phyloP scores from a whole-genome alignment of 106 monocot genomes.

The Dendrobium catenatum region DNA sequence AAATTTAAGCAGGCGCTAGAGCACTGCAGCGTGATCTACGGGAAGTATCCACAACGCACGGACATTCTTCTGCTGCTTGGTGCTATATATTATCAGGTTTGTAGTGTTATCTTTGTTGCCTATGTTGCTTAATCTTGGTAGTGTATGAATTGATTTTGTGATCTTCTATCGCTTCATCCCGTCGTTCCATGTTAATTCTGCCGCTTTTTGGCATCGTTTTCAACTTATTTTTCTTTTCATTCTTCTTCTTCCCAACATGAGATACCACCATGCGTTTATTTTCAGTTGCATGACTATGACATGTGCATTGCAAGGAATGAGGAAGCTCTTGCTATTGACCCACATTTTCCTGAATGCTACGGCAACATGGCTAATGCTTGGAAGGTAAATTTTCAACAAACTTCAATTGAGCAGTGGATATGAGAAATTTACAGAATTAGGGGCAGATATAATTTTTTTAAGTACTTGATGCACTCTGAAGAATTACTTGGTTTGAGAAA shows the following conservation, averaged over 20 bases:
- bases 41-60: constrained; percentile 63
- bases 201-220: background rate
- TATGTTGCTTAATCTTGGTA: background rate
- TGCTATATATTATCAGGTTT: constrained; percentile 88
- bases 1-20: constrained; percentile 77
- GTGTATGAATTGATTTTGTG: background rate
- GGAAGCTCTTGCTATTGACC: constrained; percentile 83
- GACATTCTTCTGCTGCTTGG: constrained; percentile 90
- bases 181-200: background rate
- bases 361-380: constrained; percentile 99
- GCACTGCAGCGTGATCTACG: constrained; percentile 59
- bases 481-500: background rate
- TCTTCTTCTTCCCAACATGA: background rate
- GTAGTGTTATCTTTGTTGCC: background rate
- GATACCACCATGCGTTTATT: background rate
- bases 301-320: constrained; percentile 89
- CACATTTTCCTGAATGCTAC: constrained; percentile 88
- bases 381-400: constrained; percentile 48
- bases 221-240: background rate
- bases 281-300: constrained; percentile 84
- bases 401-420: background rate
- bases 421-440: background rate
- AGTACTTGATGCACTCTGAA: background rate
- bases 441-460: background rate
- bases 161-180: background rate